These are phyloP conservation scores for Pseudocercospora pini-densiflorae DNA, from an alignment of 2,329 filamentous ascomycete species.

Conservation along the genomic window DNA sequence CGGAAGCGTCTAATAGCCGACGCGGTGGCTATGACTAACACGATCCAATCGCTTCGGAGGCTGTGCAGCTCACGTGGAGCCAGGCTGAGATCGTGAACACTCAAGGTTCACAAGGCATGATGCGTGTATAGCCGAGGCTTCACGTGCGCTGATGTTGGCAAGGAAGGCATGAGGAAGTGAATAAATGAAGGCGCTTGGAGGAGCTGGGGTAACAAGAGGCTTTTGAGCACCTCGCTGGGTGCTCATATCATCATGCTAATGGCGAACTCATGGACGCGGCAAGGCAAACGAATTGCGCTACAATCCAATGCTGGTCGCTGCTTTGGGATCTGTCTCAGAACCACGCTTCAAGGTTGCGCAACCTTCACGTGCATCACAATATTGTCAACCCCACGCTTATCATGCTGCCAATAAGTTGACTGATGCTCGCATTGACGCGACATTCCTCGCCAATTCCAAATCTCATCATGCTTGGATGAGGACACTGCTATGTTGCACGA, in stretches of 20 bases:
- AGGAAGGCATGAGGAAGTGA: constrained; percentile 11
- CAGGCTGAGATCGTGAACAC: not conserved
- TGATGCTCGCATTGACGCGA: not conserved
- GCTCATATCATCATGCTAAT: constrained; percentile 1
- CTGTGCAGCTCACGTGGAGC: constrained; percentile 5
- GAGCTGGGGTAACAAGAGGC: not conserved
- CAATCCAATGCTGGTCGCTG: constrained; percentile 18
- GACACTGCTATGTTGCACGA: not conserved
- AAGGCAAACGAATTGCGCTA: constrained; percentile 23
- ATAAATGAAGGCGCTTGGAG: not conserved
- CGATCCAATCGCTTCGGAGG: not conserved
- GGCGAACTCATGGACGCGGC: constrained; percentile 4
- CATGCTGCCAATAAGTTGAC: not conserved
- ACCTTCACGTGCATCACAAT: constrained; percentile 10
- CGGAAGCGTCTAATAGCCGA: not conserved
- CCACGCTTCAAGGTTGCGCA: constrained; percentile 11
- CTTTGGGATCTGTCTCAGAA: constrained; percentile 13
- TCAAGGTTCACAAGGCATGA: not conserved
- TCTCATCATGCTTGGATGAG: not conserved
- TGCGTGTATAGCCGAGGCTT: not conserved
- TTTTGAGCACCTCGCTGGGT: constrained; percentile 1
- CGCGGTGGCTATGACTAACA: not conserved
- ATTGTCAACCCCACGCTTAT: constrained; percentile 9
- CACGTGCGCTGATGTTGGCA: not conserved
- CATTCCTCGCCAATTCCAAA: constrained; percentile 2